phyloP scores from a whole-genome alignment of 108 stramenopile genomes.

The Phaeodactylum tricornutum region DNA sequence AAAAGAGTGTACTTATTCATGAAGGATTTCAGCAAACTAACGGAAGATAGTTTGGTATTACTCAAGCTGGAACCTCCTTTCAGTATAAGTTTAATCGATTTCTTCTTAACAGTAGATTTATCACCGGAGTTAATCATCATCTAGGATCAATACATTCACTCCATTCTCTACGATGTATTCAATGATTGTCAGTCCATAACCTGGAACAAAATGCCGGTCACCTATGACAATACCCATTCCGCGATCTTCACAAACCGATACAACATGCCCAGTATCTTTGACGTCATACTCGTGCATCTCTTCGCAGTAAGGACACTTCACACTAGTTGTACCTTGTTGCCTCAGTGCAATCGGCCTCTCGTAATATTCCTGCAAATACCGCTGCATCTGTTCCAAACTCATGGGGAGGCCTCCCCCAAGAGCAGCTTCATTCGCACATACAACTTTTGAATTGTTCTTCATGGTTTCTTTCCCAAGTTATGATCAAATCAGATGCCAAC shows the following conservation, averaged over 20 bases:
- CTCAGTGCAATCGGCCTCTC: neutral
- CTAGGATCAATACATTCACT: neutral
- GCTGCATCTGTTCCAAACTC: neutral
- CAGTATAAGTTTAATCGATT: too few relatives aligned
- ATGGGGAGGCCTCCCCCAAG: neutral
- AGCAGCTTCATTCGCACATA: too few relatives aligned
- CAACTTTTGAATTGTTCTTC: too few relatives aligned
- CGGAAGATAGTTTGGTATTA: too few relatives aligned
- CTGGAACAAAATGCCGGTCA: neutral
- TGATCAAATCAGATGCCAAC: too few relatives aligned
- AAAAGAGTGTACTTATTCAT: too few relatives aligned
- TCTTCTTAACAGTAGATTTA: too few relatives aligned
- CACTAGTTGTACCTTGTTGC: neutral
- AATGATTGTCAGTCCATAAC: neutral
- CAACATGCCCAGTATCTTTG: neutral
- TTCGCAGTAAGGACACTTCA: neutral
- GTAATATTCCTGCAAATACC: neutral
- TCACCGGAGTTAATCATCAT: too few relatives aligned
- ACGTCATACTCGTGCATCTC: neutral
- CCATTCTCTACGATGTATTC: neutral
- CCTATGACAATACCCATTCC: neutral
- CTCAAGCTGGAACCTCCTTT: too few relatives aligned
- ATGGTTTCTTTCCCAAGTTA: too few relatives aligned
- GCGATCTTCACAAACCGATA: neutral
- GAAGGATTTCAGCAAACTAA: too few relatives aligned